A percentile compares a stretch with the other conserved stretches of the same genome.
Evolutionary conservation across 805 yeast genomes (phyloP).

Genomic region (Torulaspora indica): DNA sequence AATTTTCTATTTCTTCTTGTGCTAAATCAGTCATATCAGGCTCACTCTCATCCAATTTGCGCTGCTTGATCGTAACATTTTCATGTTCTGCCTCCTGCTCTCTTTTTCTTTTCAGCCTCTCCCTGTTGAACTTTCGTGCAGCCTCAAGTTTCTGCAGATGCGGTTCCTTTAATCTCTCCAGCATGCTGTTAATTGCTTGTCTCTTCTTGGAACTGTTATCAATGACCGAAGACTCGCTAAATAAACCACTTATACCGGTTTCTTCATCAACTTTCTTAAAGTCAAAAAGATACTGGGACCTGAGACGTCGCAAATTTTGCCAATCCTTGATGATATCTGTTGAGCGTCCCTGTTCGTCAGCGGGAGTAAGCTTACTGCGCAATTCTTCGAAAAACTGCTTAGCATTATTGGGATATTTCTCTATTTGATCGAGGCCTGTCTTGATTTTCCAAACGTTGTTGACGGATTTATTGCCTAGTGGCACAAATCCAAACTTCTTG

Average conservation of each 20-base stretch:
- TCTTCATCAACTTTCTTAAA: conserved; percentile 37
- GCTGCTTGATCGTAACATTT: conserved; percentile 10
- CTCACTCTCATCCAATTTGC: conserved; percentile 2
- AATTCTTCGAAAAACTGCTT: conserved; percentile 20
- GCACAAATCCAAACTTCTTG: conserved; percentile 32
- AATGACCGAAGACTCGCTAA: conserved; percentile 26
- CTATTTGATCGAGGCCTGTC: conserved; percentile 39
- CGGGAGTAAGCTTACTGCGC: conserved; percentile 13
- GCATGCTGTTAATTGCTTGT: conserved; percentile 9
- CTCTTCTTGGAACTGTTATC: conserved; percentile 13
- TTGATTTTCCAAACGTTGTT: conserved; percentile 38
- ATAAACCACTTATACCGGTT: conserved; percentile 40
- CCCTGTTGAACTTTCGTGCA: conserved; percentile 22
- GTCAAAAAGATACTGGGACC: conserved; percentile 37
- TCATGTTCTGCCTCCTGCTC: conserved; percentile 15
- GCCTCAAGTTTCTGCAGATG: conserved; percentile 21
- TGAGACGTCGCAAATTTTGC: conserved; percentile 42
- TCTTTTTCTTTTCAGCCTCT: conserved; percentile 16
- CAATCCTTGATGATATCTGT: conserved; percentile 35
- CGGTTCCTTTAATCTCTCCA: conserved; percentile 14
- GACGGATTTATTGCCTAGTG: conserved; percentile 33
- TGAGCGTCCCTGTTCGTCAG: conserved; percentile 6
- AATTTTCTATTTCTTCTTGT: background rate
- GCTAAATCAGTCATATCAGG: background rate
- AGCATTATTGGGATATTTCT: conserved; percentile 23